Base-by-base conservation (phyloP, 129 eudicot species). In the Calendula officinalis region DNA sequence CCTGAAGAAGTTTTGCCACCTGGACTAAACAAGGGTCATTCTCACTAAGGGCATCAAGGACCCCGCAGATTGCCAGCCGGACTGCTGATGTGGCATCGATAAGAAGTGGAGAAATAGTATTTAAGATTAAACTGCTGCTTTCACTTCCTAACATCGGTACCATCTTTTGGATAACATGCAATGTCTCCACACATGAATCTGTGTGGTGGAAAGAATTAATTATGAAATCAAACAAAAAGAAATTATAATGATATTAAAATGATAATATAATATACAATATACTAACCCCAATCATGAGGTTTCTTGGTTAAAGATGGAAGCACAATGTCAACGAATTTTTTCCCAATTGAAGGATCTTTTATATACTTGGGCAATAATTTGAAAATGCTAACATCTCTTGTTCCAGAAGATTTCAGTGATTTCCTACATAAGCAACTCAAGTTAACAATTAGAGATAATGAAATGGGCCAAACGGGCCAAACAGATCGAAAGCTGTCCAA, bases 1-100 rank as follows among this genome's bases (percentile, higher is more conserved):
- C 92, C 35, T 79, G 68, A 36, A 85, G 80, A 83, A 85, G 82
- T 47, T 85, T 67, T 37, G 91, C 98, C 91, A 81, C 80, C 45
- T 35, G 35, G 33, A 65, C 64, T 27, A 85, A 30, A 71, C 89
- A 81, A 50, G 84, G 56, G 79, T 91, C 91, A 64, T 36, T 77
- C 43, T 37, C 71, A 38, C 88, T 70, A 56, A 84, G 81, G 48
- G 78, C 72, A 66, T 83, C 86, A 58, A 91, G 80, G 53, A 85
- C 78, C 58, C 80, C 89, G 70, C 96, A 91, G 39, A 91, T 77
- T 38, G 96, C 73, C 57, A 59, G 42, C 14, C 95, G 88, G 45
- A 79, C 67, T 11, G 62, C 86, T 54, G 70, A 47, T 5, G 67
- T 72, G 71, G 88, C 91, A 72, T 77, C 75, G 74, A 75, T 79